Conservation (phyloP, 2,329 filamentous ascomycete genomes). For the Hypoxylon sp. region DNA sequence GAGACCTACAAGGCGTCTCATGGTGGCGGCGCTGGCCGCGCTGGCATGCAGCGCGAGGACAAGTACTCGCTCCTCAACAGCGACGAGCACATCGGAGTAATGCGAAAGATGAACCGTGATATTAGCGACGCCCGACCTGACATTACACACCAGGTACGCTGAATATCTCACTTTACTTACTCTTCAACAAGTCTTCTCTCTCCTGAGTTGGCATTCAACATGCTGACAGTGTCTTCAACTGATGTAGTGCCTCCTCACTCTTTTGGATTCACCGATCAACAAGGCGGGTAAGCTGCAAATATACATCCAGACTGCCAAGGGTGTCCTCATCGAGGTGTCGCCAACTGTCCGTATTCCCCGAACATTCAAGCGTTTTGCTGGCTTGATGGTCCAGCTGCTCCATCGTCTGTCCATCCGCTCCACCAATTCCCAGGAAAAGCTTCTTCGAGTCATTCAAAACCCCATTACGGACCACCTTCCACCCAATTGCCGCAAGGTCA, state of each 20-base stretch:
- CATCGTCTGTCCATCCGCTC: constrained; percentile 96
- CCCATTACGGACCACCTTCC: constrained; percentile 97
- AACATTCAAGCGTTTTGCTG: constrained; percentile 98
- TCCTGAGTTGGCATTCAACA: constrained; percentile 58
- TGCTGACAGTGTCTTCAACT: constrained; percentile 56
- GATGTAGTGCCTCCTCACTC: constrained; percentile 89
- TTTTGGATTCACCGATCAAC: constrained; percentile 98
- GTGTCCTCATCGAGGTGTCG: constrained; percentile 96
- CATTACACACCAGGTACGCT: constrained; percentile 94
- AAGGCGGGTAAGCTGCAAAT: constrained; percentile 98
- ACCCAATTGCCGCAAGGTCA: constrained; percentile 97
- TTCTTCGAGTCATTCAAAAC: constrained; percentile 97
- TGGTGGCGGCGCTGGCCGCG: constrained; percentile 70
- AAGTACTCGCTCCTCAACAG: constrained; percentile 99
- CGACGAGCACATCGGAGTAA: constrained; percentile 98
- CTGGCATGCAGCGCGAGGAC: constrained; percentile 80
- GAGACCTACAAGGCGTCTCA: constrained; percentile 96
- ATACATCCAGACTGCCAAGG: constrained; percentile 97
- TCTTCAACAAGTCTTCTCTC: constrained; percentile 39
- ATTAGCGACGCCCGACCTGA: constrained; percentile 98
- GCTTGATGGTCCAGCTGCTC: constrained; percentile 97
- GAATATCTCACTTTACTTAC: constrained; percentile 30
- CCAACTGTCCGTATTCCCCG: constrained; percentile 97
- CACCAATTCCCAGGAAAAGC: constrained; percentile 96
- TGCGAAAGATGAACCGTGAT: constrained; percentile 99